These are phyloP conservation scores for Aegilops speltoides DNA, from an alignment of 176 grass and related monocot genomes.

Conservation along the genomic window DNA sequence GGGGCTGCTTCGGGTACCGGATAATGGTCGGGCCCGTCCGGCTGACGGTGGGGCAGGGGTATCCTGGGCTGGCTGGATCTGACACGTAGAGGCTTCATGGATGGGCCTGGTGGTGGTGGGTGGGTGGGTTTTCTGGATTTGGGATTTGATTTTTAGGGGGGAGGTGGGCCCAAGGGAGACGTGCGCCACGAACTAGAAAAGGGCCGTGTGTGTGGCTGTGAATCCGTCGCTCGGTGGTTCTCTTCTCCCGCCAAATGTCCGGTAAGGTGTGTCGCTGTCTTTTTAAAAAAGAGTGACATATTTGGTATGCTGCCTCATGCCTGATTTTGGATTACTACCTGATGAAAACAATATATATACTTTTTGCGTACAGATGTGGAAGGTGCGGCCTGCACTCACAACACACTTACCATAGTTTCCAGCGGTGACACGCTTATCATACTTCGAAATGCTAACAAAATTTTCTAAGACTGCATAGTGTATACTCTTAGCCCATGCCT, in stretches of 20 bases:
- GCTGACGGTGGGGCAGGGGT: constrained; percentile 6
- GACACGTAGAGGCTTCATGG: background rate
- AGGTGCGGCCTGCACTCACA: too few relatives aligned
- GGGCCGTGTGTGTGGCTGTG: background rate
- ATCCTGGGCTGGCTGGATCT: background rate
- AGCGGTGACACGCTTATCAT: too few relatives aligned
- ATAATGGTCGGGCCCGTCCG: fast-evolving
- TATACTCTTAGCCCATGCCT: too few relatives aligned
- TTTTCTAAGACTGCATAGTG: too few relatives aligned
- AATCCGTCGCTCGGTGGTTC: background rate
- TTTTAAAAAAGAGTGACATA: background rate
- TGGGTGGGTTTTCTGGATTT: background rate
- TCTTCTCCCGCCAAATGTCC: background rate
- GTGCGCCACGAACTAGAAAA: background rate
- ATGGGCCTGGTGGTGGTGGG: background rate
- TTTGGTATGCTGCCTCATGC: background rate
- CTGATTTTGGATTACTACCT: background rate
- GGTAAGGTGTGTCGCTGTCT: background rate
- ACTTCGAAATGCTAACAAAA: too few relatives aligned
- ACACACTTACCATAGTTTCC: too few relatives aligned
- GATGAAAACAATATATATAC: background rate
- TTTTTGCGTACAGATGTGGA: too few relatives aligned
- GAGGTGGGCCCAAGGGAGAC: background rate
- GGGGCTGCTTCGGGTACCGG: background rate
- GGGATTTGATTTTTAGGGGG: background rate